A percentile compares a stretch with the other conserved stretches of the same genome.
Conservation (phyloP, 345 rosid genomes). For the Camelina neglecta region DNA sequence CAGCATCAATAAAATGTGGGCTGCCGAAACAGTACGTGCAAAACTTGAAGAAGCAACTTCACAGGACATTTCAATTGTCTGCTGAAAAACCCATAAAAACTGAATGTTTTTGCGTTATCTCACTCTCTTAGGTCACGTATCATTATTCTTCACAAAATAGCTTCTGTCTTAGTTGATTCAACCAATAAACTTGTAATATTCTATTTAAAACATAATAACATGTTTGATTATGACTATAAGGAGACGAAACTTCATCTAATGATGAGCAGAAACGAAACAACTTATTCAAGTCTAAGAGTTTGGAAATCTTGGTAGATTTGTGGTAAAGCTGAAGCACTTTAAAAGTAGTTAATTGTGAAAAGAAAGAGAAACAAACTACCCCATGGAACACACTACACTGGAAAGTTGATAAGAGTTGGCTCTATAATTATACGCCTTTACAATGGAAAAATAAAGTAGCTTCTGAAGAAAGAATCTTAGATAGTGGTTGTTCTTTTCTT, state of each 20-base stretch:
- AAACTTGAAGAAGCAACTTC: conserved; percentile 62
- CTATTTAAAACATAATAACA: not conserved
- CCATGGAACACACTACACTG: conserved; percentile 4
- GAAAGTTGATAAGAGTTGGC: not conserved
- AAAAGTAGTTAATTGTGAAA: conserved; percentile 15
- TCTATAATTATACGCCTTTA: not conserved
- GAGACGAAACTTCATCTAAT: not conserved
- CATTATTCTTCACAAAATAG: not conserved
- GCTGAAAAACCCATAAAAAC: conserved; percentile 8
- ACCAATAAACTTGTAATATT: not conserved
- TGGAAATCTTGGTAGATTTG: too few relatives aligned
- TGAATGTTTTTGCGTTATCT: not conserved
- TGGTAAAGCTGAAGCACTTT: too few relatives aligned
- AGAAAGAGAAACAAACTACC: not conserved
- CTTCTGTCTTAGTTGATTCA: not conserved
- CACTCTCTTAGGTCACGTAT: not conserved
- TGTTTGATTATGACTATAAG: not conserved
- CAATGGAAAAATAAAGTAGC: not conserved
- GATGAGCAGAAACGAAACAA: not conserved
- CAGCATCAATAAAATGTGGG: conserved; percentile 66
- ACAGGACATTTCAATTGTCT: conserved; percentile 20
- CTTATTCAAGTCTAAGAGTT: too few relatives aligned
- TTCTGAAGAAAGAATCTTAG: not conserved
- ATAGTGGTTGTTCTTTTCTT: conserved; percentile 4
- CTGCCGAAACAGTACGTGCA: conserved; percentile 54